Conservation (phyloP, 805 yeast genomes). For the Starmera caribaea region DNA sequence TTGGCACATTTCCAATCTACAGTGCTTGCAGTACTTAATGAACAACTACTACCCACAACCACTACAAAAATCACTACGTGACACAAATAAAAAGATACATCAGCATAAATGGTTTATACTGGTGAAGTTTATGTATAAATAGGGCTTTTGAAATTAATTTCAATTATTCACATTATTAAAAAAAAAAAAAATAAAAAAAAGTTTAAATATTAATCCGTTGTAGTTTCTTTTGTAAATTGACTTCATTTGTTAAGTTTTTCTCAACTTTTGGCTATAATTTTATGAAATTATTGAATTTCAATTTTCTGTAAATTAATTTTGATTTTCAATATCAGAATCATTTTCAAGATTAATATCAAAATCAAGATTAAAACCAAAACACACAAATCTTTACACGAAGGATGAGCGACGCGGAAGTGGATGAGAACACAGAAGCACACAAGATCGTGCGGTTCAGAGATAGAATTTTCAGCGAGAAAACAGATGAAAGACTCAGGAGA, state of each 20-base stretch:
- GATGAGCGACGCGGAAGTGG: neutral
- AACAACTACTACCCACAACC: too few relatives aligned
- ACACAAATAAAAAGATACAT: too few relatives aligned
- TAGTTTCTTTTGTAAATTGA: neutral
- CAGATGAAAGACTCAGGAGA: constrained; percentile 5
- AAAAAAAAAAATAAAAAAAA: constrained; percentile 1
- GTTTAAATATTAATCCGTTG: neutral
- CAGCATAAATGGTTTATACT: neutral
- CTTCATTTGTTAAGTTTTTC: too few relatives aligned
- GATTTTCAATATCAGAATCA: too few relatives aligned
- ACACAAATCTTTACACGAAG: neutral
- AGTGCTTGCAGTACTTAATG: too few relatives aligned
- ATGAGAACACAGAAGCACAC: neutral
- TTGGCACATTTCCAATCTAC: too few relatives aligned
- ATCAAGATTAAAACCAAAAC: neutral
- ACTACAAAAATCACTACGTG: too few relatives aligned
- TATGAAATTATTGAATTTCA: too few relatives aligned
- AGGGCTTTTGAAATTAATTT: neutral
- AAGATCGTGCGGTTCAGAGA: neutral
- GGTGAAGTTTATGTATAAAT: neutral
- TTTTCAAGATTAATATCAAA: too few relatives aligned
- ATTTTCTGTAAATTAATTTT: too few relatives aligned
- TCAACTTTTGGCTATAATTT: too few relatives aligned
- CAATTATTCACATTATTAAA: neutral
- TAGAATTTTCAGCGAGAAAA: neutral